Base-by-base conservation (phyloP, 805 yeast species). In the Sugiyamaella americana region DNA sequence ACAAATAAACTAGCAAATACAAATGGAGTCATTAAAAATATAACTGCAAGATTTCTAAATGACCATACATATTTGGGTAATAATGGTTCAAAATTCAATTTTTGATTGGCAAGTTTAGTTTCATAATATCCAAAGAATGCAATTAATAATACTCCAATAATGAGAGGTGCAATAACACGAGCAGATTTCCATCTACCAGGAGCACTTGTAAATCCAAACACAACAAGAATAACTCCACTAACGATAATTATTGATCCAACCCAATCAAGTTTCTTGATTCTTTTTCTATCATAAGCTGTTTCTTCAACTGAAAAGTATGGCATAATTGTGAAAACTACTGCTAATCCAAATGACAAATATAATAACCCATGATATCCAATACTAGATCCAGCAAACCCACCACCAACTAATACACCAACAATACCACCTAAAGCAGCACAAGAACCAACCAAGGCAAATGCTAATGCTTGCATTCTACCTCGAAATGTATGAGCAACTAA, bases 141-240 rank as follows among this genome's bases (percentile, higher is more conserved):
- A 3, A 69, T 41, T 17, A 66, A 43, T 1, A 67, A 19, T 13
- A 67, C 41, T 0, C 76, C 77, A 43, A 73, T 47, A 1, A 68
- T 58, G 1, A 74, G 47, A 0, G 76, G 65, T n/a, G 70, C 71
- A 50, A 71, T 72, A 1, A 70, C 67, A 17, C 59, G 54, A 1
- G 76, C 70, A 1, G 61, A 45, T 2, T 59, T 58, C 77, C 78
- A 74, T 1, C 58, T 55, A 3, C 62, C 64, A 19, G 76, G 76
- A 19, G 73, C 75, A 51, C 72, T 70, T 0, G 74, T 71, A 40
- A 74, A 58, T 0, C 75, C 79, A 5, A 69, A 60, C 21, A 72
- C 71, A 2, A 72, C 51, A 30, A 74, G 52, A 2, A 72, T 35
- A 2, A 62, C 50, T 0, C 73, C 74, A n/a, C 54, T 42, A 19